Base-by-base conservation (phyloP, 1,284 basidiomycete species). In the Ceratobasidium sp. region DNA sequence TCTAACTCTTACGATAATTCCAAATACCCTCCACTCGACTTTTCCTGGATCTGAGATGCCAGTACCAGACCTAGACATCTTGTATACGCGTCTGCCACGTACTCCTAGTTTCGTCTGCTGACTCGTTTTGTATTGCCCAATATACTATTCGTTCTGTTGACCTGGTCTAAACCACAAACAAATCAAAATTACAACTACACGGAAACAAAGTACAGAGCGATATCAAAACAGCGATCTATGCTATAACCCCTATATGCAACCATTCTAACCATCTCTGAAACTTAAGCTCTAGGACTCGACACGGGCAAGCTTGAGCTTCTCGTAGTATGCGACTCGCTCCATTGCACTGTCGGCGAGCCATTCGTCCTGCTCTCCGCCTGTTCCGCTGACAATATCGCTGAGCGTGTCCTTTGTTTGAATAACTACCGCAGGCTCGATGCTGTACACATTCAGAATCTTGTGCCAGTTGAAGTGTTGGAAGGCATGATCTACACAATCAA, bases 341-440 rank as follows among this genome's bases (percentile, higher is more conserved):
- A 84, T 80, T 4, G 83, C 83, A 55, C 82, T 82, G 79, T 85
- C 84, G 64, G 80, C 81, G 59, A 85, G 76, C 60, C 81, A 62
- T 12, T 84, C 81, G 23, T 82, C 75, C 82, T 83, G 84, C 30
- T 76, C 80, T 54, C 81, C 82, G 27, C 83, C 82, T 16, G 81
- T 80, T 3, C 83, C 84, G 8, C 73, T 62, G 68, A 83, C 81
- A 66, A 84, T 84, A 75, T 84, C 84, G 52, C 81, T 82, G 46
- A 80, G 77, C 35, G 81, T 80, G 68, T 84, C 82, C 79, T 84
- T 84, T 38, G 82, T 82, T 68, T 83, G 81, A 60, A 84, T 83
- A 59, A 84, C 81, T 12, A 85, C 78, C 0, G 83, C 80, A 0
- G 84, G 84, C 60, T 84, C 82, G 70, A 85, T 80, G 8, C 82